Conservation (phyloP, 306 rosid genomes). For the Oxytropis ochrocephala region DNA sequence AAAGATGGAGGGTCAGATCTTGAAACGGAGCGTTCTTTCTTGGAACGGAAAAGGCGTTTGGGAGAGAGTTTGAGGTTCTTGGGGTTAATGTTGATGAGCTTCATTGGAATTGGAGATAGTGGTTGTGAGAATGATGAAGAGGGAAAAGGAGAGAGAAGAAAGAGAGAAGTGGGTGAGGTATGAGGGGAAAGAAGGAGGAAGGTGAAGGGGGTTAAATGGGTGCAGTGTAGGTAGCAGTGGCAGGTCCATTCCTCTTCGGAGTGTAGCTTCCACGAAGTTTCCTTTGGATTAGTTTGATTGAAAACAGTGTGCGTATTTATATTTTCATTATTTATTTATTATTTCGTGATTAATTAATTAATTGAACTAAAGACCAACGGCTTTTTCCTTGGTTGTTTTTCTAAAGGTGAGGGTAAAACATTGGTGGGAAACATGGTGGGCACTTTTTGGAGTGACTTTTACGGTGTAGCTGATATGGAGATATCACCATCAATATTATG, state of each 20-base stretch:
- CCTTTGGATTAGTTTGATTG: slow-evolving; percentile 17
- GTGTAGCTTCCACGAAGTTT: slow-evolving; percentile 77
- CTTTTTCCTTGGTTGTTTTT: too few species aligned
- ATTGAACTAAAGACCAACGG: too few species aligned
- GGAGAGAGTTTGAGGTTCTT: slow-evolving; percentile 52
- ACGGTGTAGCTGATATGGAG: too few species aligned
- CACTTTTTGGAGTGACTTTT: too few species aligned
- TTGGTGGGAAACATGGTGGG: too few species aligned
- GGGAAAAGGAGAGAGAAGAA: background rate
- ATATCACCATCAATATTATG: too few species aligned
- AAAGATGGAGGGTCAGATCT: slow-evolving; percentile 57
- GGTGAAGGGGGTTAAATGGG: slow-evolving; percentile 50
- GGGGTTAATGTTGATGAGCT: slow-evolving; percentile 42
- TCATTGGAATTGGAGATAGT: slow-evolving; percentile 28
- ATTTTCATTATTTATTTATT: too few species aligned
- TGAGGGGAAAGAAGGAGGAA: slow-evolving; percentile 26
- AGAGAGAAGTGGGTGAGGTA: background rate
- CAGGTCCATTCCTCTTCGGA: slow-evolving; percentile 10
- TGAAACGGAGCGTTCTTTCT: slow-evolving; percentile 36
- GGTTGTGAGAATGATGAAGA: background rate
- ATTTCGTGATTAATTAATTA: background rate
- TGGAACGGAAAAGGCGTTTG: slow-evolving; percentile 48
- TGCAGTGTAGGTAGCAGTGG: slow-evolving; percentile 13
- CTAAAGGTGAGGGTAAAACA: too few species aligned
- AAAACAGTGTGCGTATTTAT: background rate